Evolutionary conservation across 2,329 filamentous ascomycete species (phyloP).

Genomic region (Phialophora verrucosa): DNA sequence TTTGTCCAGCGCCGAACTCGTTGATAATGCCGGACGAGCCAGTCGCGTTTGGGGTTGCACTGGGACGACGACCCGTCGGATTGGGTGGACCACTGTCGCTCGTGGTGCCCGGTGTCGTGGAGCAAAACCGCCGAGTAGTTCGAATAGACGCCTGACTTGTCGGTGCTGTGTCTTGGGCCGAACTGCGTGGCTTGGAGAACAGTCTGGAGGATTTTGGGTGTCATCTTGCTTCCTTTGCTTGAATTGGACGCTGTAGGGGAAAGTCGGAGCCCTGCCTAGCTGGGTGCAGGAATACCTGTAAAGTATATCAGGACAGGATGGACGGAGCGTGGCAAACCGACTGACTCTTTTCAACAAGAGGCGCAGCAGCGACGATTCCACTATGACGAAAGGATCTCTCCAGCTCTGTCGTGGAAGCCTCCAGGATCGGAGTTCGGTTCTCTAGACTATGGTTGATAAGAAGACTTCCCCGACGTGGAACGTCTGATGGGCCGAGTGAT

Average conservation of each 20-base stretch:
- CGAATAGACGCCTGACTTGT: not conserved
- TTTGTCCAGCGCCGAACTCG: slow-evolving; percentile 12
- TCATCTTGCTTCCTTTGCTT: slow-evolving; percentile 1
- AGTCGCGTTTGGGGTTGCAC: slow-evolving; percentile 2
- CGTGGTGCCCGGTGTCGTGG: not conserved
- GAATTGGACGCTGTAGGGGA: not conserved
- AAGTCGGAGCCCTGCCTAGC: not conserved
- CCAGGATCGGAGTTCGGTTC: not conserved
- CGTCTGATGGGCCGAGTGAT: slow-evolving; percentile 1
- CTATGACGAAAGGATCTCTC: slow-evolving; percentile 8
- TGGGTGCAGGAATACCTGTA: not conserved
- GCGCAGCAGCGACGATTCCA: slow-evolving; percentile 14
- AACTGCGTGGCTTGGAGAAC: not conserved
- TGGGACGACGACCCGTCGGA: not conserved
- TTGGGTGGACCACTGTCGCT: slow-evolving; percentile 4
- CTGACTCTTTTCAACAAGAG: not conserved
- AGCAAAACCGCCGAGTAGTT: not conserved
- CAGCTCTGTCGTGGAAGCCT: not conserved
- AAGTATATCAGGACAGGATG: not conserved
- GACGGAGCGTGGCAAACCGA: not conserved
- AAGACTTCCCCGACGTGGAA: slow-evolving; percentile 7
- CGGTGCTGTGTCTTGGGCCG: not conserved
- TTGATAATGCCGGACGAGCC: not conserved
- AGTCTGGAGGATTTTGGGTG: not conserved
- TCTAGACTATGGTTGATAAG: not conserved